These are phyloP conservation scores for Musa acuminata DNA, from an alignment of 176 grass and related monocot genomes.

Conservation along the genomic window DNA sequence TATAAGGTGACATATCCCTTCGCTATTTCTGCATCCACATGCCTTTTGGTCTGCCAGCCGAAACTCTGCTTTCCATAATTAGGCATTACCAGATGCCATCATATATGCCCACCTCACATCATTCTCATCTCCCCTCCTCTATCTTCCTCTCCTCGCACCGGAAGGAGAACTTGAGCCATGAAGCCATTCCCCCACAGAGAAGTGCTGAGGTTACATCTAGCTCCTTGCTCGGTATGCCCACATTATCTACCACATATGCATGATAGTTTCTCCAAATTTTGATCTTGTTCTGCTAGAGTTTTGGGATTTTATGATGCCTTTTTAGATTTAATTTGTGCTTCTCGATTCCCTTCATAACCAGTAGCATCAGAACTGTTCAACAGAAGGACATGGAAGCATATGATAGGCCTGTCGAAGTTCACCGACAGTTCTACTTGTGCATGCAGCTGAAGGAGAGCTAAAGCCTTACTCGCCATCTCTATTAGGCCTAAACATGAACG, in stretches of 20 bases:
- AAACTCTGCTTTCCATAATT: neutral
- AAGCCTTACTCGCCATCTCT: neutral
- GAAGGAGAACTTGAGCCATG: neutral
- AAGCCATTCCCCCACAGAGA: neutral
- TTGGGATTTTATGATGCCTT: too few species aligned
- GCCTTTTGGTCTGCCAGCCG: neutral
- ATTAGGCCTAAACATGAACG: neutral
- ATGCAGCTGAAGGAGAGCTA: neutral
- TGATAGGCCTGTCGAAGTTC: neutral
- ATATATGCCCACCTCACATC: neutral
- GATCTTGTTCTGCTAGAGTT: too few species aligned
- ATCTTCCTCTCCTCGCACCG: neutral
- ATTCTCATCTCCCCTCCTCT: neutral
- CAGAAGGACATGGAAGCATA: neutral
- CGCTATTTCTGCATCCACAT: neutral
- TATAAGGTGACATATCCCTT: neutral
- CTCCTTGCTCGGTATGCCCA: neutral
- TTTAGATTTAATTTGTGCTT: too few species aligned
- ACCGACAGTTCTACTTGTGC: neutral
- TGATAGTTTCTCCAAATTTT: neutral
- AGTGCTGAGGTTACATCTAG: neutral
- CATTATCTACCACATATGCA: neutral
- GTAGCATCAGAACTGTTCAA: neutral
- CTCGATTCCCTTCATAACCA: neutral
- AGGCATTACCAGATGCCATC: neutral